These are phyloP conservation scores for Spathaspora boniae DNA, from an alignment of 805 yeast genomes.

Conservation along the genomic window DNA sequence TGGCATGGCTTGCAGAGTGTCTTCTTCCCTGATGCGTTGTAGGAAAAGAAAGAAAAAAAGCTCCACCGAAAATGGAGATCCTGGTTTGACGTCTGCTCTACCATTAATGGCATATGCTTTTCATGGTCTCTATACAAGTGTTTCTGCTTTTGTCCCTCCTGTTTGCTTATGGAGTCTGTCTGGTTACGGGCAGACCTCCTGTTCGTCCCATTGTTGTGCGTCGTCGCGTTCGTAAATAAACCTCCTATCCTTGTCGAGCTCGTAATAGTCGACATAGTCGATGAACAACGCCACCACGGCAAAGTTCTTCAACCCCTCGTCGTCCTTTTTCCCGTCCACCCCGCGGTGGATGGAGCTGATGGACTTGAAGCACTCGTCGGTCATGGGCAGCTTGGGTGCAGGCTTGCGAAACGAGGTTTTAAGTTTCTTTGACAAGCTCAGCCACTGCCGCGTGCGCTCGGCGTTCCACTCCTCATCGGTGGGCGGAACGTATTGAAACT, in stretches of 20 bases:
- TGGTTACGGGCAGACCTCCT: conserved; percentile 76
- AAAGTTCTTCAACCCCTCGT: conserved; percentile 61
- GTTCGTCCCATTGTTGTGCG: conserved; percentile 68
- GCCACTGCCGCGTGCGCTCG: conserved; percentile 67
- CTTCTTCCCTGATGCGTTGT: too few species aligned
- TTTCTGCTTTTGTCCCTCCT: too few species aligned
- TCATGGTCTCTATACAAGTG: too few species aligned
- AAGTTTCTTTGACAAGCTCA: conserved; percentile 49
- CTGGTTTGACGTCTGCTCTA: too few species aligned
- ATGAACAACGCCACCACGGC: conserved; percentile 66
- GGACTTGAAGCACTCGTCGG: conserved; percentile 49
- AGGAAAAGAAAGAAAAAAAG: too few species aligned
- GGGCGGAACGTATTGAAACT: conserved; percentile 38
- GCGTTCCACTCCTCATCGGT: conserved; percentile 60
- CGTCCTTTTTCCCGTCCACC: conserved; percentile 73
- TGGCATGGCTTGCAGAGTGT: too few species aligned
- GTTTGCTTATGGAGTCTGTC: too few species aligned
- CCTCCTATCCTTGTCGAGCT: conserved; percentile 55
- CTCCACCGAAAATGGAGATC: too few species aligned
- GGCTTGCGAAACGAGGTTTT: conserved; percentile 73
- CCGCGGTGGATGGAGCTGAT: conserved; percentile 76
- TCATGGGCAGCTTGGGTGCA: conserved; percentile 59
- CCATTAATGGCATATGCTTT: too few species aligned
- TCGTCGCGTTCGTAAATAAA: conserved; percentile 50
- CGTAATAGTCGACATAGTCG: conserved; percentile 67